Evolutionary conservation across 176 grass and related monocot genomes (phyloP).

Genomic region (Lolium rigidum): DNA sequence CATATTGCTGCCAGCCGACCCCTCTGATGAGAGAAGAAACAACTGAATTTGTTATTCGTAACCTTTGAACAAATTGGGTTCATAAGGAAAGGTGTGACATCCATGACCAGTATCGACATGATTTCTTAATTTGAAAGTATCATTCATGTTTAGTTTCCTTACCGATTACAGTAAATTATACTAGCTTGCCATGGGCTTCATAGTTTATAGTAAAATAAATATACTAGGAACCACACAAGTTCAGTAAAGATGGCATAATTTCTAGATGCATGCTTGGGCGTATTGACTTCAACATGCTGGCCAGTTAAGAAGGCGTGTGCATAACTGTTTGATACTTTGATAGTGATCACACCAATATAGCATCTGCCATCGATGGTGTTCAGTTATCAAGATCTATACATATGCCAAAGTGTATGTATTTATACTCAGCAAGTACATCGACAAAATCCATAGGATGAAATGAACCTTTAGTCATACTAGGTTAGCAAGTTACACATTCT

Average conservation of each 20-base stretch:
- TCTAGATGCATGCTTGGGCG: neutral
- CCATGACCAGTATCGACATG: neutral
- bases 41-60: neutral
- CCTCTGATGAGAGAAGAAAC: conserved; percentile 15
- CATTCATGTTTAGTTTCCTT: neutral
- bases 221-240: neutral
- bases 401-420: neutral
- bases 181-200: neutral
- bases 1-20: neutral
- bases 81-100: neutral
- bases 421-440: neutral
- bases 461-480: neutral
- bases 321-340: neutral
- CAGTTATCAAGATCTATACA: neutral
- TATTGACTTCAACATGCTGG: conserved; percentile 2
- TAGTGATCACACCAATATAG: neutral
- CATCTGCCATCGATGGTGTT: neutral
- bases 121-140: neutral
- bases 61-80: neutral
- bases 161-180: conserved; percentile 2
- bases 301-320: neutral
- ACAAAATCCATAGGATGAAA: neutral
- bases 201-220: neutral
- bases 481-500: neutral
- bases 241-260: conserved; percentile 1